Conservation (phyloP, 345 rosid species). For the Brassica juncea region DNA sequence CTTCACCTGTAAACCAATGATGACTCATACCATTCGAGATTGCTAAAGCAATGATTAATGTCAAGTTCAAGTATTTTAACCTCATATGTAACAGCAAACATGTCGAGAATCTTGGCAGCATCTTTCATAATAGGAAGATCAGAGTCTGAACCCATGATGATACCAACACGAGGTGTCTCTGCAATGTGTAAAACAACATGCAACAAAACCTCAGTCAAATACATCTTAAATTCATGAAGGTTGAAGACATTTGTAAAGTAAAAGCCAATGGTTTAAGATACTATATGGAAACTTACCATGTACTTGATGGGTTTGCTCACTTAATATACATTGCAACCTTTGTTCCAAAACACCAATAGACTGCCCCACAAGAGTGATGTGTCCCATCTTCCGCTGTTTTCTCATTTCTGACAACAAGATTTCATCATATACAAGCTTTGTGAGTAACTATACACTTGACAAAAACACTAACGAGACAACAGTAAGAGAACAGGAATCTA, state of each 20-base stretch:
- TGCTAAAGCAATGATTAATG: not conserved
- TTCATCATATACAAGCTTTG: not conserved
- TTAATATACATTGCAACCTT: slow-evolving; percentile 56
- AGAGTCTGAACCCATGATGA: slow-evolving; percentile 95
- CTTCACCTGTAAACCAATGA: slow-evolving; percentile 54
- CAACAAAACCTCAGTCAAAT: not conserved
- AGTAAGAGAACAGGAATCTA: slow-evolving; percentile 22
- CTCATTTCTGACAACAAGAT: not conserved
- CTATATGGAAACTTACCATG: slow-evolving; percentile 49
- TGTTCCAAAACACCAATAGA: slow-evolving; percentile 69
- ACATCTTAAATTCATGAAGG: not conserved
- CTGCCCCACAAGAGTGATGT: slow-evolving; percentile 79
- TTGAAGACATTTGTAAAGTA: not conserved
- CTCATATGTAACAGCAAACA: slow-evolving; percentile 79
- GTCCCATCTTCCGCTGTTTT: slow-evolving; percentile 83
- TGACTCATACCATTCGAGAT: not conserved
- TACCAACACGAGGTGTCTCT: slow-evolving; percentile 76
- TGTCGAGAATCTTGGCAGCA: slow-evolving; percentile 66
- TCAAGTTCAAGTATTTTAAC: slow-evolving; percentile 39
- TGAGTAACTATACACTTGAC: not conserved
- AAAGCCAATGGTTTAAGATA: not conserved
- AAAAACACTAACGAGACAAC: not conserved
- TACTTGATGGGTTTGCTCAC: slow-evolving; percentile 45
- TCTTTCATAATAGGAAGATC: slow-evolving; percentile 98
- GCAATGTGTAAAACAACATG: slow-evolving; percentile 40